A percentile compares a stretch with the other conserved stretches of the same genome.
Evolutionary conservation across 108 stramenopile genomes (phyloP).

Genomic region (Cyclotella kingstonii): DNA sequence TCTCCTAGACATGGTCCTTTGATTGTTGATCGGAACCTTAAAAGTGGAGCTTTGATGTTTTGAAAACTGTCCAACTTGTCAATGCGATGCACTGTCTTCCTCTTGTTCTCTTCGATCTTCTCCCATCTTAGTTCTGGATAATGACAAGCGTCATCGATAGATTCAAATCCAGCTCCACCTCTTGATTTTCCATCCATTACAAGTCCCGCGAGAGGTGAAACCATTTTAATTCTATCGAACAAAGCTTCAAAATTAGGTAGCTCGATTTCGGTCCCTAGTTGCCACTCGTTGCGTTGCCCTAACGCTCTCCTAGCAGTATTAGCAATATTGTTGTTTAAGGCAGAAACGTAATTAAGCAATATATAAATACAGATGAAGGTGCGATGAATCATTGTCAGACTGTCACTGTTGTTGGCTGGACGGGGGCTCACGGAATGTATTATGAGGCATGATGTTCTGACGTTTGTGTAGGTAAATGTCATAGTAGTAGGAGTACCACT

Average conservation of each 20-base stretch:
- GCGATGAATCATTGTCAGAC: conserved; percentile 5
- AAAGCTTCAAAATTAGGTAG: conserved; percentile 39
- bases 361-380: conserved; percentile 13
- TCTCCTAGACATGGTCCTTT: conserved; percentile 43
- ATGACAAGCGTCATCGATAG: conserved; percentile 20
- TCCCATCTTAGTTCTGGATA: conserved; percentile 38
- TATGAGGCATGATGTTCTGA: too few relatives aligned
- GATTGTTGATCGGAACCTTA: conserved; percentile 44
- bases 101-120: conserved; percentile 32
- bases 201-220: conserved; percentile 39
- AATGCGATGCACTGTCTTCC: conserved; percentile 38
- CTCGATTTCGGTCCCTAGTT: conserved; percentile 37
- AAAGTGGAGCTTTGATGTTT: conserved; percentile 36
- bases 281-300: conserved; percentile 14
- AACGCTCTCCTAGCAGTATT: conserved; percentile 3
- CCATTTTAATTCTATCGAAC: conserved; percentile 39
- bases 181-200: conserved; percentile 40
- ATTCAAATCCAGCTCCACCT: conserved; percentile 27
- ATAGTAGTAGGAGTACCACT: too few relatives aligned
- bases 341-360: neutral
- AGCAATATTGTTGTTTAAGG: conserved; percentile 17
- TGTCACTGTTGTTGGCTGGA: too few relatives aligned
- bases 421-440: too few relatives aligned
- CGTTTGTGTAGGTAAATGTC: too few relatives aligned
- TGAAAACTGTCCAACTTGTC: conserved; percentile 46